A percentile compares a stretch with the other conserved stretches of the same genome.
These are phyloP conservation scores for Staphylotrichum longicolle DNA, from an alignment of 495 filamentous ascomycete genomes.

Conservation along the genomic window DNA sequence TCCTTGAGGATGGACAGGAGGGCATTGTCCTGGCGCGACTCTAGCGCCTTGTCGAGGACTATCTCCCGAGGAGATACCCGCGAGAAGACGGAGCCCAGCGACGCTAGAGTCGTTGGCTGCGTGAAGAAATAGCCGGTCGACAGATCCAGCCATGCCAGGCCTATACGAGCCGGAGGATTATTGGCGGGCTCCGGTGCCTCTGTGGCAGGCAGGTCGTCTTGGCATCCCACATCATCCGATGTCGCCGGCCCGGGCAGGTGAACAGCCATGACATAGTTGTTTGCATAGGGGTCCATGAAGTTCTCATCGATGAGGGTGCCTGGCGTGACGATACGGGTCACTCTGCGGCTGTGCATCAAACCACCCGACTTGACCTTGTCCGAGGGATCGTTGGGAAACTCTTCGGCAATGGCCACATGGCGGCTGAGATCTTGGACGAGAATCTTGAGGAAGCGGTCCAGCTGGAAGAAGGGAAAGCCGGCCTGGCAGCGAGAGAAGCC, in stretches of 20 bases:
- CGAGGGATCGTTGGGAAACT: conserved; percentile 69
- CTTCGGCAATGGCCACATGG: conserved; percentile 91
- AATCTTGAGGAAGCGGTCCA: conserved; percentile 87
- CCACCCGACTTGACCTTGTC: conserved; percentile 68
- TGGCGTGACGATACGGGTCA: conserved; percentile 85
- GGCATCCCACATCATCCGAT: conserved; percentile 16
- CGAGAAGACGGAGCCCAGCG: conserved; percentile 72
- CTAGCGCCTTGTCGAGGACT: conserved; percentile 64
- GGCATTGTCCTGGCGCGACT: conserved; percentile 44
- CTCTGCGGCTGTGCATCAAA: conserved; percentile 75
- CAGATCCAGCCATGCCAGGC: conserved; percentile 90
- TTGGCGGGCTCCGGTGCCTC: conserved; percentile 13
- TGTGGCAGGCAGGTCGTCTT: conserved; percentile 4
- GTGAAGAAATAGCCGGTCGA: conserved; percentile 93
- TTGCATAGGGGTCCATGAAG: conserved; percentile 88
- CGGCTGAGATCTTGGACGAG: conserved; percentile 86
- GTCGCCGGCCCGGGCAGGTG: conserved; percentile 40
- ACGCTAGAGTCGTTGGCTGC: conserved; percentile 68
- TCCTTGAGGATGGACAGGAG: conserved; percentile 50
- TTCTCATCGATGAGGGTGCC: conserved; percentile 97
- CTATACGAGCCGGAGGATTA: conserved; percentile 48
- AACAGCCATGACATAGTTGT: conserved; percentile 85
- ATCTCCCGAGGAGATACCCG: conserved; percentile 84
- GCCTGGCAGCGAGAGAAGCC: conserved; percentile 49
- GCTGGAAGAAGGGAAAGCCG: conserved; percentile 88